Percentiles rank a stretch among this genome's conserved stretches.
These are phyloP conservation scores for Leishmania turanica DNA, from an alignment of 208 protist genomes.

Conservation along the genomic window DNA sequence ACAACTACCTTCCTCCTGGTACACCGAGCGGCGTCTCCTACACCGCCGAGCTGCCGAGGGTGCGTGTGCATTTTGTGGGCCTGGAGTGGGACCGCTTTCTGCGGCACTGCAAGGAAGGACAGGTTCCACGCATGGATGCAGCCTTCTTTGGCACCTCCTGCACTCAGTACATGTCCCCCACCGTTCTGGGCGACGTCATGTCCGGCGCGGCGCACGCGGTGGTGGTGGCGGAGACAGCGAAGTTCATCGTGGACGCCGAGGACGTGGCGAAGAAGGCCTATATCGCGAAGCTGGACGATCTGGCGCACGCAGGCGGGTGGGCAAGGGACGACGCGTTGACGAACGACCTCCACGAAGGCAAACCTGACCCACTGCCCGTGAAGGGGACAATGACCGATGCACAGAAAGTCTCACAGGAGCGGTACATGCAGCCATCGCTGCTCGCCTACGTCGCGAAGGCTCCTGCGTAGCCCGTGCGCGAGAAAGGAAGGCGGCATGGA, in stretches of 20 bases:
- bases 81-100: conserved; percentile 77
- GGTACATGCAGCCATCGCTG: conserved; percentile 71
- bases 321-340: conserved; percentile 39
- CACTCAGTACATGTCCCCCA: conserved; percentile 67
- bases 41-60: conserved; percentile 50
- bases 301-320: conserved; percentile 60
- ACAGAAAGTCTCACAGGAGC: conserved; percentile 44
- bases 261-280: conserved; percentile 81
- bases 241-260: conserved; percentile 87
- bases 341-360: conserved; percentile 43
- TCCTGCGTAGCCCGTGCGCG: too few relatives aligned
- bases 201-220: conserved; percentile 33
- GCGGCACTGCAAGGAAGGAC: conserved; percentile 41
- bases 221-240: conserved; percentile 88
- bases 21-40: conserved; percentile 65
- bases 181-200: conserved; percentile 58
- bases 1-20: conserved; percentile 84
- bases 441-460: conserved; percentile 38
- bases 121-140: conserved; percentile 51
- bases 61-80: conserved; percentile 81
- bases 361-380: conserved; percentile 47
- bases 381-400: conserved; percentile 45
- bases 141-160: conserved; percentile 84
- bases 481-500: too few relatives aligned
- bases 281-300: conserved; percentile 58